Conservation (phyloP, 2,329 filamentous ascomycete species). For the Ophiostoma tasmaniense region DNA sequence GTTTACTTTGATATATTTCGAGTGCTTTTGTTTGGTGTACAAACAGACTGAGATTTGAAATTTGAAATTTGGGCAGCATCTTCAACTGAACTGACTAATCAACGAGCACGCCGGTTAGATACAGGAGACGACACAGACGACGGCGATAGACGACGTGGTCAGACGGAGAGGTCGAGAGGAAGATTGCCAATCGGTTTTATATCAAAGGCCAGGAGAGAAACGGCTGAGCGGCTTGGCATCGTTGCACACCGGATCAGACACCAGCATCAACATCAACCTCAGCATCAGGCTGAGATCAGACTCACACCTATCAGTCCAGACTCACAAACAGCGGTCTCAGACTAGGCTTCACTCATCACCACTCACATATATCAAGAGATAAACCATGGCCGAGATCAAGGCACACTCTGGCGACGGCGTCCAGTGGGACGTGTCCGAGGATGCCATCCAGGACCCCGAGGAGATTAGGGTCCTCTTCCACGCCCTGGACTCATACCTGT, state of each 20-base stretch:
- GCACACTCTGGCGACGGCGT: conserved; percentile 7
- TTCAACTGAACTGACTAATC: neutral
- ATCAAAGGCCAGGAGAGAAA: neutral
- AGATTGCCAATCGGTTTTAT: neutral
- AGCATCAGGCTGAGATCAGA: neutral
- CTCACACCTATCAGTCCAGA: neutral
- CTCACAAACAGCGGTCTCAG: no score
- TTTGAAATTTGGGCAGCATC: no score
- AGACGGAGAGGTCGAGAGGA: neutral
- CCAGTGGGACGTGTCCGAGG: conserved; percentile 17
- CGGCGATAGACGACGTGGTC: neutral
- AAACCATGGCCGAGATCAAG: neutral
- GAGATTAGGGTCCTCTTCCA: conserved; percentile 73
- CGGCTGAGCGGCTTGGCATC: neutral
- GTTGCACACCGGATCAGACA: neutral
- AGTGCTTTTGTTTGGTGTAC: neutral
- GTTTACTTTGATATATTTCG: neutral
- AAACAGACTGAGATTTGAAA: neutral
- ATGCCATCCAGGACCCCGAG: conserved; percentile 52
- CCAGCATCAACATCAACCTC: neutral
- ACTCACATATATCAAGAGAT: neutral
- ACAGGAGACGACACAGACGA: neutral
- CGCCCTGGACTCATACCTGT: conserved; percentile 85
- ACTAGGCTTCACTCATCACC: neutral
- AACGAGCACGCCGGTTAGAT: neutral